phyloP scores from a whole-genome alignment of 257 asterid genomes.

The Leonotis leonurus region DNA sequence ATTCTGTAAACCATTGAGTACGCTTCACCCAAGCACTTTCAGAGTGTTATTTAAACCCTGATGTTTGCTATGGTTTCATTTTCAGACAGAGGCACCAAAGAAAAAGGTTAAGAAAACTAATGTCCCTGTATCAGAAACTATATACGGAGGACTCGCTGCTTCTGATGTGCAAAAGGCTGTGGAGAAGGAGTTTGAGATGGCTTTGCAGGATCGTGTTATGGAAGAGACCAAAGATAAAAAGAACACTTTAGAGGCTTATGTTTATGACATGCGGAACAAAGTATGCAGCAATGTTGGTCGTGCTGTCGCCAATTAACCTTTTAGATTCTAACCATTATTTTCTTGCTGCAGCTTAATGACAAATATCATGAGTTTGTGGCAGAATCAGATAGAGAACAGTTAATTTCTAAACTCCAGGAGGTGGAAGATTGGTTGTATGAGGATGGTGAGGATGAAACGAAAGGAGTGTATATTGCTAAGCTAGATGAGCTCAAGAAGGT shows the following conservation, averaged over 20 bases:
- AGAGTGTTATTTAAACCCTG: too few species aligned
- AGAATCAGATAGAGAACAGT: constrained; percentile 67
- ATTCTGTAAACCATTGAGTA: too few species aligned
- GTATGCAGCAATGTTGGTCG: constrained; percentile 21
- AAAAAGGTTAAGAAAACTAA: constrained; percentile 73
- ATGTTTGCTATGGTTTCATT: background rate
- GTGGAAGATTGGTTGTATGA: constrained; percentile 95
- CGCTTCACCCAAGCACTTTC: too few species aligned
- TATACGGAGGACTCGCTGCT: constrained; percentile 63
- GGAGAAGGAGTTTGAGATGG: constrained; percentile 96
- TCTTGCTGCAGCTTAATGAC: constrained; percentile 56
- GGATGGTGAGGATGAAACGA: constrained; percentile 92
- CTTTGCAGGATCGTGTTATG: constrained; percentile 95
- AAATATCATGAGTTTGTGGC: constrained; percentile 56
- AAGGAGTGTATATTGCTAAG: constrained; percentile 64
- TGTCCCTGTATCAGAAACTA: constrained; percentile 62
- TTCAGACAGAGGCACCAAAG: constrained; percentile 68
- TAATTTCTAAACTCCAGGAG: constrained; percentile 69
- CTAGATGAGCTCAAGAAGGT: constrained; percentile 77
- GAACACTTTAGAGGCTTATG: constrained; percentile 95
- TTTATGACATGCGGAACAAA: constrained; percentile 90
- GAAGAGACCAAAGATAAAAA: constrained; percentile 96
- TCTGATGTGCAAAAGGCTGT: constrained; percentile 79
- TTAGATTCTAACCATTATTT: background rate
- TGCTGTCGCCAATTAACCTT: background rate